Evolutionary conservation across 2,329 filamentous ascomycete species (phyloP), one percentile per base, ranked within the genome.

Genomic region (Ascomycota sp.): DNA sequence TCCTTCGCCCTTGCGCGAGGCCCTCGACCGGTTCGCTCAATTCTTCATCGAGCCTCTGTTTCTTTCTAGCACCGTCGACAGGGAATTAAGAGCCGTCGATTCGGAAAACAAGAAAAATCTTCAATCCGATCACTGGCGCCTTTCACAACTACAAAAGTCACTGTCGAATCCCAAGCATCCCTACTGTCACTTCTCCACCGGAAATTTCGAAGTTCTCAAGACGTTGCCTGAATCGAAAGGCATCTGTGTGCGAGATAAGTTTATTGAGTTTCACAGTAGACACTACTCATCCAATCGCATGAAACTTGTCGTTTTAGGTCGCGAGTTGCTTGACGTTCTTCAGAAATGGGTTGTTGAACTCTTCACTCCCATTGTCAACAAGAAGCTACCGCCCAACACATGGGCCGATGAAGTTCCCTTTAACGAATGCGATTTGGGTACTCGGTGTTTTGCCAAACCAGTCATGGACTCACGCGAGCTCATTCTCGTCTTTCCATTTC

Each of bases 51-150:
- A 77, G 39, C 84, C 84, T 0, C 64, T 93, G 27, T 93, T 93
- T 52, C 64, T 91, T 8, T 72, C 76, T 35, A 81, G 73, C 41
- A 89, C 83, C 0, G 55, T 93, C 33, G 84, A 93, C 45, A 70
- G 84, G 33, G 84, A 93, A 56, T 62, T 93, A 40, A 73, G 68
- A 42, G 84, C 84, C 1, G 84, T 93, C 13, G 83, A 93, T 48
- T 92, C 83, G 6, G 84, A 93, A 54, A 92, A 93, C 58, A 92
- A 92, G 66, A 93, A 93, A 66, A 93, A 93, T 44, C 59, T 93
- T 33, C 84, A 93, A 56, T 86, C 72, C 50, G 84, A 93, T 47
- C 68, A 69, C 36, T 92, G 84, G 82, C 72, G 84, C 11, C 57
- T 92, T 40, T 72, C 86, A 47, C 84, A 93, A 55, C 64, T 93